Evolutionary conservation across 164 flowering plant genomes (phyloP), one percentile per base, ranked within the genome.

Genomic region (Magnolia changhungtana): DNA sequence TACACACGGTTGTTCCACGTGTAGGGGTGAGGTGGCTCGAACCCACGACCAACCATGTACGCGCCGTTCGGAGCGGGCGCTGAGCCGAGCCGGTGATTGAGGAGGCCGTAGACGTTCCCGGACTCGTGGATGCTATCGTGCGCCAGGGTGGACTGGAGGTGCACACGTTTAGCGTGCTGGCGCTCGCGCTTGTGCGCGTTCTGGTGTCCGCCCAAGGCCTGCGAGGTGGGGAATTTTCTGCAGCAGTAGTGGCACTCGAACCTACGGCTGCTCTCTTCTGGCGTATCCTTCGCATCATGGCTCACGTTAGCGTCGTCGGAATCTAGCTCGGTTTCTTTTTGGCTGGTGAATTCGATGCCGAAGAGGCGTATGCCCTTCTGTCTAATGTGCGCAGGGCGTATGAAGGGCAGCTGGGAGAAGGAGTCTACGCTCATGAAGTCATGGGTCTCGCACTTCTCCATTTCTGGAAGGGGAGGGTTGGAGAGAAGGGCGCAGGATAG

Each of bases 341-440:
- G 7, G 29, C 29, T 21, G 8, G 87, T 83, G 76, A 93, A 88
- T 67, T 95, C 97, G 29, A 81, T 90, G 37, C 98, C 98, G 72
- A 95, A 95, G n/a, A 95, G 92, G 13, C 95, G 88, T 75, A 92
- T 89, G 78, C 80, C 85, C 83, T 89, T 87, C 71, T 86, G 90
- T 77, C 82, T 87, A 2, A 90, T 76, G 1, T 81, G 80, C 0
- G 90, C 79, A 0, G 97, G 90, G n/a, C 98, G 92, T 75, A 92
- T 90, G 78, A 95, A 95, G 73, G 98, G 98, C 2, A 93, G 84
- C 77, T 95, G 95, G 50, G 98, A 91, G 90, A 94, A 94, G 23
- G 98, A 91, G 69, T 94, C 92, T 0, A 94, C 98, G 82, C 88
- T 94, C 96, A 92, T 91, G 91, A 94, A 92, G 77, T 94, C 98